Percentiles rank a stretch among this genome's conserved stretches.
These are phyloP conservation scores for Quercus phellos DNA, from an alignment of 331 rosid species.

Conservation along the genomic window DNA sequence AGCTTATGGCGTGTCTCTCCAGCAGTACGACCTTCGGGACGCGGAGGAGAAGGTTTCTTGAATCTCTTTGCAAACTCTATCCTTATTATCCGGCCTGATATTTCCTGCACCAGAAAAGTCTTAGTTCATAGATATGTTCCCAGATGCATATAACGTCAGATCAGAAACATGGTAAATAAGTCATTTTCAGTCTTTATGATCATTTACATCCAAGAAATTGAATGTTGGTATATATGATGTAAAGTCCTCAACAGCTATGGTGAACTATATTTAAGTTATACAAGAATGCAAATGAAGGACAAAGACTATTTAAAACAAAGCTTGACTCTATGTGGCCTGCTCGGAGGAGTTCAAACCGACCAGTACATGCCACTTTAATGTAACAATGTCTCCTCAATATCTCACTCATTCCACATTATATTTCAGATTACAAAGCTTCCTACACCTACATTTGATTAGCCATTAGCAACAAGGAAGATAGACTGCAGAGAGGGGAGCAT, in stretches of 20 bases:
- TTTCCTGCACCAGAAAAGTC: conserved; percentile 48
- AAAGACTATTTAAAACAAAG: neutral
- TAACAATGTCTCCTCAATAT: neutral
- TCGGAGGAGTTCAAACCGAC: neutral
- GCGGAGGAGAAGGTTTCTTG: conserved; percentile 68
- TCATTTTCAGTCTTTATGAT: conserved; percentile 9
- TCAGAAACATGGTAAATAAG: conserved; percentile 4
- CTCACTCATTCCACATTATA: neutral
- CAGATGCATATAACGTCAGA: conserved; percentile 10
- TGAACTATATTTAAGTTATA: neutral
- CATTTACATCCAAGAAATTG: conserved; percentile 1
- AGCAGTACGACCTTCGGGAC: conserved; percentile 37
- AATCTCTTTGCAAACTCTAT: conserved; percentile 64
- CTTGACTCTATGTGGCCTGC: neutral
- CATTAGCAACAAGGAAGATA: neutral
- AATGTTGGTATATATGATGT: neutral
- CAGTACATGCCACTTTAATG: conserved; percentile 10
- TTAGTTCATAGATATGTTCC: conserved; percentile 8
- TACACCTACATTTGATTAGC: neutral
- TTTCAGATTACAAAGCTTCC: neutral
- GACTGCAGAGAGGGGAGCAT: neutral
- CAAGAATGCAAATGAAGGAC: neutral
- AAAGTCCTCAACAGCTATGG: neutral
- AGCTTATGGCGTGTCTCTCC: conserved; percentile 57
- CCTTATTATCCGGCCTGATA: conserved; percentile 61